phyloP scores from a whole-genome alignment of 495 filamentous ascomycete species.

The Penicillium roqueforti region DNA sequence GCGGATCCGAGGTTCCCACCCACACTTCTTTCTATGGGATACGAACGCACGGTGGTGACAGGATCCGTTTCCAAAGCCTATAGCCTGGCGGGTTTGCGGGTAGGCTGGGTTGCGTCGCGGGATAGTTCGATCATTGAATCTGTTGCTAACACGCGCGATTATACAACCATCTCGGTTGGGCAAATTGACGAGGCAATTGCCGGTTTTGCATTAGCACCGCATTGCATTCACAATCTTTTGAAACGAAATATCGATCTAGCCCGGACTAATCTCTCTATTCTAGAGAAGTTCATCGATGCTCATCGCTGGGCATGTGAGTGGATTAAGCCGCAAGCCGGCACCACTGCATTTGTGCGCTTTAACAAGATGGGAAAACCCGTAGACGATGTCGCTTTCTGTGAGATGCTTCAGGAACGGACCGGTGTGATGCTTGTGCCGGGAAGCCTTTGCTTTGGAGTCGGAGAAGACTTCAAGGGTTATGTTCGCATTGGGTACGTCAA shows the following conservation, averaged over 20 bases:
- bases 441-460: slow-evolving; percentile 67
- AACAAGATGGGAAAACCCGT: slow-evolving; percentile 58
- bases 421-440: slow-evolving; percentile 82
- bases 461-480: slow-evolving; percentile 69
- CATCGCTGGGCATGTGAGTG: slow-evolving; percentile 63
- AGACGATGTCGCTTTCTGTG: slow-evolving; percentile 69
- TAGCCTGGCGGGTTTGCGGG: slow-evolving; percentile 74
- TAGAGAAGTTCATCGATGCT: slow-evolving; percentile 64
- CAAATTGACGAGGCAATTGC: slow-evolving; percentile 80
- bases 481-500: slow-evolving; percentile 78
- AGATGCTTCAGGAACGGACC: slow-evolving; percentile 60
- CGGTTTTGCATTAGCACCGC: slow-evolving; percentile 60
- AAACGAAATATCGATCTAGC: slow-evolving; percentile 67
- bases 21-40: slow-evolving; percentile 67
- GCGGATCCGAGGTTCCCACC: slow-evolving; percentile 56
- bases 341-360: slow-evolving; percentile 77
- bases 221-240: slow-evolving; percentile 64
- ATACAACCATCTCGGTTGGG: slow-evolving; percentile 81
- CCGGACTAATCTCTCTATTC: slow-evolving; percentile 60
- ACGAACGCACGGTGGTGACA: slow-evolving; percentile 65
- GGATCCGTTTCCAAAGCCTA: slow-evolving; percentile 86
- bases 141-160: slow-evolving; percentile 66
- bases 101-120: slow-evolving; percentile 79
- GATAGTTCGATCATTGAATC: slow-evolving; percentile 58
- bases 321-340: slow-evolving; percentile 76